Base-by-base conservation (phyloP, 805 yeast species). In the Maudiozyma turicensis region DNA sequence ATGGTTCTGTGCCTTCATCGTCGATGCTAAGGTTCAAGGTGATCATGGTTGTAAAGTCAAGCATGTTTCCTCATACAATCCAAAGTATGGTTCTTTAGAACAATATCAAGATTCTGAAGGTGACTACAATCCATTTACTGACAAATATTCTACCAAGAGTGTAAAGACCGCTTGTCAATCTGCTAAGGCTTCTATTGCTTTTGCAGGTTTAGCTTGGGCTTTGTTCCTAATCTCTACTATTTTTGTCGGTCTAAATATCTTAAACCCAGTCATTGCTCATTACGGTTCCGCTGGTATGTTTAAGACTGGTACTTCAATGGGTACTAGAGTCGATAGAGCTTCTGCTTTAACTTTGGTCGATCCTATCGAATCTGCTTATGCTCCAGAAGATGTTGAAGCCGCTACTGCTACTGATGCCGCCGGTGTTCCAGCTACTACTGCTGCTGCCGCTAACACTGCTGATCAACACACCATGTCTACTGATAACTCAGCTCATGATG, bases 1-100 rank as follows among this genome's bases (percentile, higher is more conserved):
- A 20, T 67, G 70, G 70, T 48, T 69, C n/a, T 53, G 62, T 44
- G 61, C 66, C 1, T 69, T 68, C 45, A 59, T 69, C 45, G 69
- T 69, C 26, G 54, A 59, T 11, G 69, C 70, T 6, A 50, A 64
- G 9, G 53, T 56, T 4, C 60, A 61, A 46, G 65, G 70, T 39
- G 56, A 60, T 11, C 56, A 52, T 20, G 52, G 63, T 11, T 69
- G 72, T 52, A 45, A 50, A 1, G 50, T 50, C 20, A 53, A 35
- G 10, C 29, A 49, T 13, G 52, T 58, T 8, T 41, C 53, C 10
- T 46, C 41, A 26, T 55, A 50, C 40, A 45, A 54, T n/a, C 51
- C 55, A 13, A 45, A 30, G 15, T 54, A 51, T 34, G 61, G 62
- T 5, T 48, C 55, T 3, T 32, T 43, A 10, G 13, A 44, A 1